phyloP scores from a whole-genome alignment of 331 rosid species.

The Acacia concinna region DNA sequence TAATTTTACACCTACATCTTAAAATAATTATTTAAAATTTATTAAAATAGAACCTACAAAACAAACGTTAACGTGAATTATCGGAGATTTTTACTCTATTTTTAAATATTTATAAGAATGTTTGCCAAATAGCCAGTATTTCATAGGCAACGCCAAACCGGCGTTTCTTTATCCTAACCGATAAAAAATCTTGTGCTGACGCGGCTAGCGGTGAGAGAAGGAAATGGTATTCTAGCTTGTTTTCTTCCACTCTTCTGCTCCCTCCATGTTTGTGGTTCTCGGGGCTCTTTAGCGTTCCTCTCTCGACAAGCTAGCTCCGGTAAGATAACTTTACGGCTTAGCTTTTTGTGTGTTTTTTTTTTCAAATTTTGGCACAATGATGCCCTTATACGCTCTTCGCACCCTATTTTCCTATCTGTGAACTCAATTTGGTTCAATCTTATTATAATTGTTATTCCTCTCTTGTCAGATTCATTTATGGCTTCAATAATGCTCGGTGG shows the following conservation, averaged over 20 bases:
- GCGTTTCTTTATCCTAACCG: neutral
- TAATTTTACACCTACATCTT: too few species aligned
- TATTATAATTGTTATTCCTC: conserved; percentile 17
- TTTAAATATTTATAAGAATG: too few species aligned
- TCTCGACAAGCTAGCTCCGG: neutral
- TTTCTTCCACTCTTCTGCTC: neutral
- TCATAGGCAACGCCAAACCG: too few species aligned
- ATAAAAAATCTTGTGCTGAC: neutral
- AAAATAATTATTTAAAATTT: too few species aligned
- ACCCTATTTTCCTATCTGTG: conserved; percentile 12
- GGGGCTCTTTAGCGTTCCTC: conserved; percentile 7
- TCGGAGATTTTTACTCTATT: too few species aligned
- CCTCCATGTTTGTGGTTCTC: neutral
- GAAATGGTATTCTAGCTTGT: neutral
- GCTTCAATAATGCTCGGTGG: conserved; percentile 57
- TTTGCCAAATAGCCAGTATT: too few species aligned
- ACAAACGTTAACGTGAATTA: too few species aligned
- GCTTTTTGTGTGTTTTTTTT: neutral
- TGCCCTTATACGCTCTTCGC: neutral
- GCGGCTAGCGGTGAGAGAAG: neutral
- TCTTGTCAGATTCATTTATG: conserved; percentile 36
- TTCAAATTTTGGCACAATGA: too few species aligned
- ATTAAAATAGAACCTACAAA: too few species aligned
- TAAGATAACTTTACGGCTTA: neutral
- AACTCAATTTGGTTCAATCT: conserved; percentile 12